Evolutionary conservation across 2,329 filamentous ascomycete genomes (phyloP), one percentile per base, ranked within the genome.

Genomic region (Coniosporium tulheliwenetii): DNA sequence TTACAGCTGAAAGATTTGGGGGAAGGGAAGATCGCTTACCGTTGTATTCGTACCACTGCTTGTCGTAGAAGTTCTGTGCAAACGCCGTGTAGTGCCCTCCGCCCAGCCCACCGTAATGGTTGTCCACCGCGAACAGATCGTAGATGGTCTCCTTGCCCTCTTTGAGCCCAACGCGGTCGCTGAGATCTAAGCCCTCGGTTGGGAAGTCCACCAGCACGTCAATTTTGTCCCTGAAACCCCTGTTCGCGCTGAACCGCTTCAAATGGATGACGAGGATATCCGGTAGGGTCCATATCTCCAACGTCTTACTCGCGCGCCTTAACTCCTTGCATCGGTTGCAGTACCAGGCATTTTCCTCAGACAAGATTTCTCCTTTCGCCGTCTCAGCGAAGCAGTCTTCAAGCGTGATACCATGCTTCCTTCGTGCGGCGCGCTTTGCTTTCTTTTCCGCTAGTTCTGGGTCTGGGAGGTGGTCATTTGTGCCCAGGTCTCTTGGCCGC

Each of bases 11-110:
- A n/a, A n/a, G n/a, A n/a, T n/a, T n/a, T n/a, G n/a, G n/a, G n/a
- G n/a, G n/a, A n/a, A n/a, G n/a, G n/a, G n/a, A n/a, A n/a, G n/a
- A 12, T 12, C 32, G 62, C 79, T 62, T 69, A 91, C 87, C 89
- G 59, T 98, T 96, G 60, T 93, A 96, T 50, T 93, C 84, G 59
- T 95, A 95, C 91, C 91, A 98, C 58, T 82, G 70, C 43, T 74
- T 74, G 53, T 93, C 85, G 45, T 83, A 70, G 60, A 94, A 95
- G 58, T 94, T 96, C 65, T 85, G 87, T 33, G 86, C 87, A 59
- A 79, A 87, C 26, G 91, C 91, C 14, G 87, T 96, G 64, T 98
- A 98, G 60, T 98, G 91, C 1, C 91, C 91, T 35, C 91, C 91
- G 44, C 86, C 86, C 32, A 98, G 73, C 29, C 86, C 85, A 45